Evolutionary conservation across 257 asterid genomes (phyloP).

Genomic region (Asclepias syriaca): DNA sequence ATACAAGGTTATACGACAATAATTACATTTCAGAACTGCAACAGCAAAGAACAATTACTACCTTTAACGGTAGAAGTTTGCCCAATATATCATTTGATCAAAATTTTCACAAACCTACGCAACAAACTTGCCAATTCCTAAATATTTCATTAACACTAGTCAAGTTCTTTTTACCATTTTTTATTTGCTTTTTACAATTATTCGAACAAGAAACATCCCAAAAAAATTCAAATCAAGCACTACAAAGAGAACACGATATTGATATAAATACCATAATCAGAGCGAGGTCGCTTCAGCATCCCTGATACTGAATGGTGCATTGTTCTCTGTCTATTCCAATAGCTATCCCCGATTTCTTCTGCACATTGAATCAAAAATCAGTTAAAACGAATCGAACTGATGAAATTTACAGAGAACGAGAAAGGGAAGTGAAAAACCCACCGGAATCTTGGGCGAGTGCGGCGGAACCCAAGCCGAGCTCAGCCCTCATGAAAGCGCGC

Average conservation of each 20-base stretch:
- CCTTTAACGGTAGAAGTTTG: background rate
- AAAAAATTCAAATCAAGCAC: background rate
- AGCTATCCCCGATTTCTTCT: slow-evolving; percentile 41
- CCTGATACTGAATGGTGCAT: slow-evolving; percentile 26
- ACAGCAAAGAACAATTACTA: background rate
- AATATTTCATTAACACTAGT: background rate
- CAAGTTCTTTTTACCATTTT: too few species aligned
- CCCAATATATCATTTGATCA: background rate
- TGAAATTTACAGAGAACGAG: background rate
- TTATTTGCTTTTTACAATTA: background rate
- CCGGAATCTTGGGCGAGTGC: slow-evolving; percentile 8
- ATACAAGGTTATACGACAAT: background rate
- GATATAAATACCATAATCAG: slow-evolving; percentile 31
- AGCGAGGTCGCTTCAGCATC: slow-evolving; percentile 41
- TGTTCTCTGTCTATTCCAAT: slow-evolving; percentile 35
- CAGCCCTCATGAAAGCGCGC: slow-evolving; percentile 11
- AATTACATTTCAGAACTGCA: background rate
- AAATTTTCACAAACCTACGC: background rate
- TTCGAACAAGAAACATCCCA: background rate
- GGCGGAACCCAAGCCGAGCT: slow-evolving; percentile 18
- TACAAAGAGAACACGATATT: background rate
- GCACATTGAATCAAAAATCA: background rate
- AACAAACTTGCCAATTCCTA: background rate
- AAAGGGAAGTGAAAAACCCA: background rate
- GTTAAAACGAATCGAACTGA: background rate